Evolutionary conservation across 2,329 filamentous ascomycete genomes (phyloP), one percentile per base, ranked within the genome.

Genomic region (Sporothrix luriei): DNA sequence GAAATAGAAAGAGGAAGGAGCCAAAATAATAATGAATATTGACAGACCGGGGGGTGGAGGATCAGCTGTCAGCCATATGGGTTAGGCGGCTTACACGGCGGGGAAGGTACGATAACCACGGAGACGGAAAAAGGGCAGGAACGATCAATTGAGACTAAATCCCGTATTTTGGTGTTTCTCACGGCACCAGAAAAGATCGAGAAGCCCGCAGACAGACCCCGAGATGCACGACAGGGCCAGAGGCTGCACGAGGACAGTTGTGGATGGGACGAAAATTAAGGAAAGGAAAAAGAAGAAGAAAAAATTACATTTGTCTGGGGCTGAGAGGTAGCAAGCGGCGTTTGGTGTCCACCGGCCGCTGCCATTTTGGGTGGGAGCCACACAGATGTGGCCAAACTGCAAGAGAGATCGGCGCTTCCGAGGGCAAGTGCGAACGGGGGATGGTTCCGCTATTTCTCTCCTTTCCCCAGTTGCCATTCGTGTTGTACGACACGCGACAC

Each of bases 121-220:
- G 62, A 65, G 62, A 55, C 49, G 33, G 9, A 54, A 43, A 66
- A 55, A 24, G 13, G 49, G 49, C 29, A 54, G 19, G 48, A 66
- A 24, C 48, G n/a, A 33, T 26, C 16, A n/a, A 52, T 24, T 24
- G 33, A n/a, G 33, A 43, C 26, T 29, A 52, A 66, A 29, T 26
- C n/a, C 62, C 46, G 48, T 51, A 19, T 51, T 66, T 38, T 49
- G 57, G 11, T n/a, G 43, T 14, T 21, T 65, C 26, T 48, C 26
- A n/a, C 16, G 43, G 61, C 61, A 65, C 61, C 51, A 65, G 61
- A 65, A 65, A 43, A 51, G 19, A 38, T 66, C 64, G 64, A 66
- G 64, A 51, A 54, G 64, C 24, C 43, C 9, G 33, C 33, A 33
- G 7, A 33, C 33, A 33, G 61, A 62, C 21, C 38, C 38, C 21